A percentile compares a stretch with the other conserved stretches of the same genome.
Evolutionary conservation across 225 moss, liverwort and hornwort species (phyloP).

Genomic region (Physcomitrium patens): DNA sequence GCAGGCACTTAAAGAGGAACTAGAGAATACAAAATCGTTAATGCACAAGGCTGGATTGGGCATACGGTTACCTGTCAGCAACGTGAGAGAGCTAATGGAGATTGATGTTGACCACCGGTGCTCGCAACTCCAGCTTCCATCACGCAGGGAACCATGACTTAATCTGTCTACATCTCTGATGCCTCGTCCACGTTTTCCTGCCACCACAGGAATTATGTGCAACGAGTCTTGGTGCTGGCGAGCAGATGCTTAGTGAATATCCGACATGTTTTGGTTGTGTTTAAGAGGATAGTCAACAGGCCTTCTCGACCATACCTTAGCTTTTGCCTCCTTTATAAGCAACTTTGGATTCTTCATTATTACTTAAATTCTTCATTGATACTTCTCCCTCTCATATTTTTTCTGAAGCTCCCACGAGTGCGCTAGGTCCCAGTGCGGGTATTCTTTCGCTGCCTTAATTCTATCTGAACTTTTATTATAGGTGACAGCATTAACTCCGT

Average conservation of each 20-base stretch:
- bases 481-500: not conserved
- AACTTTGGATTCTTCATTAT: slow-evolving; percentile 1
- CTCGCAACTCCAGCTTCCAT: slow-evolving; percentile 48
- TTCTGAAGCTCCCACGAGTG: not conserved
- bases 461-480: slow-evolving; percentile 1
- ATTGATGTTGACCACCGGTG: slow-evolving; percentile 72
- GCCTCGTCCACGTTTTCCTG: slow-evolving; percentile 12
- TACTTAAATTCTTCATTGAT: not conserved
- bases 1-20: slow-evolving; percentile 71
- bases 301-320: not conserved
- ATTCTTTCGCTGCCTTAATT: not conserved
- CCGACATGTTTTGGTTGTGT: not conserved
- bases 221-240: not conserved
- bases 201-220: not conserved
- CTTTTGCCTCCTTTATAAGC: not conserved
- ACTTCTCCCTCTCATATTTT: not conserved
- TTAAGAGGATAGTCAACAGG: not conserved
- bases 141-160: slow-evolving; percentile 38
- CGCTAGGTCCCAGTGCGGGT: not conserved
- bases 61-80: slow-evolving; percentile 68
- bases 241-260: not conserved
- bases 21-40: slow-evolving; percentile 79
- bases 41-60: slow-evolving; percentile 87
- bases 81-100: slow-evolving; percentile 74
- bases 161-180: not conserved